Percentiles rank a stretch among this genome's conserved stretches.
Evolutionary conservation across 257 asterid species (phyloP).

Genomic region (Schizonepeta tenuifolia): DNA sequence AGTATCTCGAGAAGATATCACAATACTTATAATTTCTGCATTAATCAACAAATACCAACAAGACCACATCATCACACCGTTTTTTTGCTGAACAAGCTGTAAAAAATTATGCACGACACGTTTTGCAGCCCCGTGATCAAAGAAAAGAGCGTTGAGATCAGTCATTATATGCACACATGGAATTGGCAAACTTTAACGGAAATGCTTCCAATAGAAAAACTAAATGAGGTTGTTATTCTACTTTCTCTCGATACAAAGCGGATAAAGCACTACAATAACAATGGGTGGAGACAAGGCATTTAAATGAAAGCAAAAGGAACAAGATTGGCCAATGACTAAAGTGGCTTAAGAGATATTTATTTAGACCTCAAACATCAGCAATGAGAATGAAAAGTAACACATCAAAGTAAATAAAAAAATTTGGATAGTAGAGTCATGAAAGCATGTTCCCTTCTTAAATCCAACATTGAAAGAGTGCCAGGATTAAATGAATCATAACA

Average conservation of each 20-base stretch:
- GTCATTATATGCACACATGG: not conserved
- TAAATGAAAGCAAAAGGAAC: not conserved
- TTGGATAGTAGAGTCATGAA: not conserved
- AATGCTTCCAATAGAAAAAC: not conserved
- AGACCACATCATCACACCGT: too few relatives aligned
- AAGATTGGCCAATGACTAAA: not conserved
- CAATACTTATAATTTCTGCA: too few relatives aligned
- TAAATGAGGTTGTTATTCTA: not conserved
- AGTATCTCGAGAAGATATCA: too few relatives aligned
- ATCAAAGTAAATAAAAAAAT: not conserved
- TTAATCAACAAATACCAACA: too few relatives aligned
- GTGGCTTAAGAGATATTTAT: not conserved
- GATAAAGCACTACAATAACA: not conserved
- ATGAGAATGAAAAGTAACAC: not conserved
- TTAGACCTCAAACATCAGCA: not conserved
- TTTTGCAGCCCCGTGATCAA: not conserved
- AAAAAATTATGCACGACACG: not conserved
- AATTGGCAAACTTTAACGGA: not conserved
- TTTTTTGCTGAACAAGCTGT: not conserved
- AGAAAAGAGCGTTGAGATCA: not conserved
- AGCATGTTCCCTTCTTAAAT: not conserved
- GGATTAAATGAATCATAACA: not conserved
- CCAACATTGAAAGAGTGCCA: not conserved
- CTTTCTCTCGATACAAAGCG: too few relatives aligned
- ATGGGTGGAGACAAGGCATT: not conserved